Evolutionary conservation across 257 asterid genomes (phyloP).

Genomic region (Solanum commersonii): DNA sequence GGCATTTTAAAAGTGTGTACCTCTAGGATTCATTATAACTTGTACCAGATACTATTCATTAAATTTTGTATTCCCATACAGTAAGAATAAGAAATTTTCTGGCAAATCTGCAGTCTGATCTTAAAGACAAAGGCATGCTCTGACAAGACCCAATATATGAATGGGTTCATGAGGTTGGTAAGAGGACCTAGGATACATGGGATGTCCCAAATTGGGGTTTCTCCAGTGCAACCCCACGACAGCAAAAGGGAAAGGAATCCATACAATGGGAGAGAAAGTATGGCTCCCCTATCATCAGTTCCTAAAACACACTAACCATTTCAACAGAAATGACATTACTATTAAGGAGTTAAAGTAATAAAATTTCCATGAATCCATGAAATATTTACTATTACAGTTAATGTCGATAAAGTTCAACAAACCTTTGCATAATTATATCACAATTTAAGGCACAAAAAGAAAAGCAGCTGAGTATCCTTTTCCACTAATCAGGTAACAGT

Average conservation of each 20-base stretch:
- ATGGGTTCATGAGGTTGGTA: not conserved
- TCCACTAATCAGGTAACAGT: not conserved
- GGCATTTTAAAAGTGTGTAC: not conserved
- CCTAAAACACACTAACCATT: not conserved
- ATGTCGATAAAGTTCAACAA: not conserved
- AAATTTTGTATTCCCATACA: not conserved
- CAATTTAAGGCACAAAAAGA: not conserved
- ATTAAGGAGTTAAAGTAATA: not conserved
- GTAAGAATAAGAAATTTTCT: not conserved
- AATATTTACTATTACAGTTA: not conserved
- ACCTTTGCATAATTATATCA: not conserved
- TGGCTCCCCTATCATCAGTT: not conserved
- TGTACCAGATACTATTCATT: not conserved
- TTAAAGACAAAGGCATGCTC: not conserved
- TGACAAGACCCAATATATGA: not conserved
- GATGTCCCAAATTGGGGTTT: not conserved
- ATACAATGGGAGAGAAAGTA: not conserved
- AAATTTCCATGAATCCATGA: not conserved
- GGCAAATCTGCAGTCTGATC: not conserved
- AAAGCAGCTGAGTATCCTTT: not conserved
- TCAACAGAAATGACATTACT: not conserved
- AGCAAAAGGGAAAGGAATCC: not conserved
- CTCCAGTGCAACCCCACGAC: not conserved
- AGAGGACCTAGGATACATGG: not conserved
- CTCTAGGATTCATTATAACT: not conserved